Conservation (phyloP, 106 monocot genomes). For the Hemerocallis citrina region DNA sequence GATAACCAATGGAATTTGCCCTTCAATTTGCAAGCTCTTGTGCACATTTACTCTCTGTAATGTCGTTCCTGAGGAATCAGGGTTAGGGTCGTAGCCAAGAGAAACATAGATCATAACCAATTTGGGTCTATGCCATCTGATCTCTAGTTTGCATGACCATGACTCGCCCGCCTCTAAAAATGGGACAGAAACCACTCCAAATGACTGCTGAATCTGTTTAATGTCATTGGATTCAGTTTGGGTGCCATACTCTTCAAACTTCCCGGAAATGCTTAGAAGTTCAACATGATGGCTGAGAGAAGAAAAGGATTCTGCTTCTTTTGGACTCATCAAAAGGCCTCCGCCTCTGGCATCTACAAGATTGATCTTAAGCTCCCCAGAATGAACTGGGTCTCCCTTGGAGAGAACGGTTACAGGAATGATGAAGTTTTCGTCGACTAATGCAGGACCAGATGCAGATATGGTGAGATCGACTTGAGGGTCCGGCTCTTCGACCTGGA, state of each 20-base stretch:
- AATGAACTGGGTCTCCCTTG: constrained; percentile 56
- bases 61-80: constrained; percentile 10
- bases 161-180: constrained; percentile 40
- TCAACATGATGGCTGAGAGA: constrained; percentile 70
- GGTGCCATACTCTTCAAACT: constrained; percentile 37
- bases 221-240: constrained; percentile 37
- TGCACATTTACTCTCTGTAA: constrained; percentile 75
- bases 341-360: constrained; percentile 89
- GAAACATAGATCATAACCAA: constrained; percentile 90
- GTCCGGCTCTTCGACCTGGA: constrained; percentile 90
- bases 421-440: constrained; percentile 74
- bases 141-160: constrained; percentile 74
- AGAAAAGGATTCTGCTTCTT: constrained; percentile 60
- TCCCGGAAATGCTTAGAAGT: constrained; percentile 61
- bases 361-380: constrained; percentile 94
- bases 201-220: constrained; percentile 76
- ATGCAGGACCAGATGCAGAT: constrained; percentile 56
- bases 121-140: constrained; percentile 87
- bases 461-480: constrained; percentile 75
- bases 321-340: constrained; percentile 81
- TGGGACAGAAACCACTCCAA: constrained; percentile 87
- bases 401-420: constrained; percentile 56
- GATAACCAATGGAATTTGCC: constrained; percentile 56
- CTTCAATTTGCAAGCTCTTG: constrained; percentile 93
- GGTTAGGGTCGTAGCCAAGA: constrained; percentile 59